phyloP scores from a whole-genome alignment of 306 rosid genomes.

The Corylus americana region DNA sequence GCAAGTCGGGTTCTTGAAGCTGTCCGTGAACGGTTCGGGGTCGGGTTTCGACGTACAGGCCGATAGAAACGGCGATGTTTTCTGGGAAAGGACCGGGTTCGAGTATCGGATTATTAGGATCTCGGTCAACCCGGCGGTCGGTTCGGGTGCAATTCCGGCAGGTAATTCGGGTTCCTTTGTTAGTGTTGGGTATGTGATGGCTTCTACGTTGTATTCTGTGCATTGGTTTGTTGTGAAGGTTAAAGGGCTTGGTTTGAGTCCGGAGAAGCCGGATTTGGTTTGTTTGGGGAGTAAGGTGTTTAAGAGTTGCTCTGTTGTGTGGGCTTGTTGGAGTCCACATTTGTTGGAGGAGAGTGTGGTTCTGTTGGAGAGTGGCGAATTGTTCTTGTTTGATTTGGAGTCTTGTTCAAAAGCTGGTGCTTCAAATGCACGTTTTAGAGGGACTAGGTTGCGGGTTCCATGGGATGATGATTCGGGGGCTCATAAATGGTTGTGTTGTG shows the following conservation, averaged over 20 bases:
- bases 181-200: conserved; percentile 52
- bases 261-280: conserved; percentile 31
- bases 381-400: conserved; percentile 67
- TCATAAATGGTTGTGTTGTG: conserved; percentile 62
- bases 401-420: conserved; percentile 11
- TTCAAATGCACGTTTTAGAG: conserved; percentile 30
- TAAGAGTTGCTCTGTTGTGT: conserved; percentile 46
- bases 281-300: conserved; percentile 49
- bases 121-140: conserved; percentile 36
- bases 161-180: conserved; percentile 24
- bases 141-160: background rate
- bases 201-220: conserved; percentile 49
- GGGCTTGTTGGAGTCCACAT: conserved; percentile 76
- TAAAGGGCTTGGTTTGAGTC: conserved; percentile 11
- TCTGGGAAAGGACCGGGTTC: conserved; percentile 20
- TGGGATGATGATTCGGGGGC: conserved; percentile 42
- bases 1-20: conserved; percentile 44
- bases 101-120: conserved; percentile 41
- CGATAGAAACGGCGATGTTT: conserved; percentile 26
- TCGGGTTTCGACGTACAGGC: conserved; percentile 24
- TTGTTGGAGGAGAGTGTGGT: conserved; percentile 50
- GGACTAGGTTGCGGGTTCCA: conserved; percentile 49
- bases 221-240: conserved; percentile 51
- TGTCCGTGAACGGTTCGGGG: conserved; percentile 19
- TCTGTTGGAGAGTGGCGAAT: conserved; percentile 52